phyloP scores from a whole-genome alignment of 768 basidiomycete species.

The Tylopilus plumbeoviolaceoides region DNA sequence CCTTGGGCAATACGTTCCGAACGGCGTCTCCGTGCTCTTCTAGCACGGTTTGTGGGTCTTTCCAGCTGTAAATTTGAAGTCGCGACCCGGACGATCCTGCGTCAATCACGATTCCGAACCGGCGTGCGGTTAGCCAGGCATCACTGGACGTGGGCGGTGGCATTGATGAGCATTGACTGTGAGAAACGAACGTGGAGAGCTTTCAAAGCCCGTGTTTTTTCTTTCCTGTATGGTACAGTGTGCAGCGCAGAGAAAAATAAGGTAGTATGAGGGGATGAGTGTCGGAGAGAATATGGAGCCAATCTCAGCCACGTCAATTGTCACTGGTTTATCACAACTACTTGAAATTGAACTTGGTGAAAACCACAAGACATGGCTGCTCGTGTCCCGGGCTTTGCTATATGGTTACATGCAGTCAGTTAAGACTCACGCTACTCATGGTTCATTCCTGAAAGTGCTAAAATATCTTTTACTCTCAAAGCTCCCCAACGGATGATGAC shows the following conservation, averaged over 20 bases:
- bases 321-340: too few species aligned
- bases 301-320: constrained; percentile 4
- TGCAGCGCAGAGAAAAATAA: neutral
- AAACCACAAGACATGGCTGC: too few species aligned
- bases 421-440: too few species aligned
- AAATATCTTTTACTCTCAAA: too few species aligned
- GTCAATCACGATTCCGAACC: constrained; percentile 94
- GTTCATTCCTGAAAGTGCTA: too few species aligned
- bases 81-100: constrained; percentile 97
- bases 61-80: constrained; percentile 96
- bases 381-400: too few species aligned
- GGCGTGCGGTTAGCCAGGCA: constrained; percentile 73
- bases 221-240: constrained; percentile 4
- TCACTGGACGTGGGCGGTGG: constrained; percentile 69
- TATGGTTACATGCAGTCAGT: too few species aligned
- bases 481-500: too few species aligned
- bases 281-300: neutral
- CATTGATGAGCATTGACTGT: constrained; percentile 45
- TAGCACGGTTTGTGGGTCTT: constrained; percentile 64
- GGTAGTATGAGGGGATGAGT: neutral
- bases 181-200: constrained; percentile 22
- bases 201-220: constrained; percentile 15
- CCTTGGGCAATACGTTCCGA: constrained; percentile 63
- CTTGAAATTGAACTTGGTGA: too few species aligned
- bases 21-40: constrained; percentile 49